phyloP scores from a whole-genome alignment of 306 rosid genomes.

The Dalbergia cochinchinensis region DNA sequence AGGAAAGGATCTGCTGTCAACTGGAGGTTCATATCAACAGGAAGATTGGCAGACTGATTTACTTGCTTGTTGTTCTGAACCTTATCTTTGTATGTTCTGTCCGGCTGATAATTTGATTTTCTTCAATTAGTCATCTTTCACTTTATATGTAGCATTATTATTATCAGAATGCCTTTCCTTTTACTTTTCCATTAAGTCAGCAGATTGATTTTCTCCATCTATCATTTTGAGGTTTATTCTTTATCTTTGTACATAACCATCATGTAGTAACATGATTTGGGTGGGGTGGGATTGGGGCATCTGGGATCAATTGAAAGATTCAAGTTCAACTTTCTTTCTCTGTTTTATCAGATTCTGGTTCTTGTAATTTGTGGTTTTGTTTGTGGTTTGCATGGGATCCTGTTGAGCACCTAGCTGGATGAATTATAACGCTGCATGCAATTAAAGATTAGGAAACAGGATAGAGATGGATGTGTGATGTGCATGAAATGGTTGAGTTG shows the following conservation, averaged over 20 bases:
- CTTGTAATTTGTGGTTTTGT: neutral
- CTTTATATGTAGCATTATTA: slow-evolving; percentile 14
- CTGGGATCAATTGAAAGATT: neutral
- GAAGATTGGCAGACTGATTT: slow-evolving; percentile 96
- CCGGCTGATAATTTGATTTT: slow-evolving; percentile 26
- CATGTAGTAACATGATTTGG: neutral
- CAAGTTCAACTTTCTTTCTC: no score
- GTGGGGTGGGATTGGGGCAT: neutral
- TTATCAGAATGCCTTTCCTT: slow-evolving; percentile 1
- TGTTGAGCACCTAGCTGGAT: no score
- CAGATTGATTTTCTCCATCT: neutral
- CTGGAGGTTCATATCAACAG: slow-evolving; percentile 64
- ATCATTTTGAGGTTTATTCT: slow-evolving; percentile 14
- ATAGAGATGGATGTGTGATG: neutral
- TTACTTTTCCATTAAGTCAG: slow-evolving; percentile 27
- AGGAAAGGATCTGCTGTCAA: slow-evolving; percentile 65
- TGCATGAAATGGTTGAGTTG: slow-evolving; percentile 16
- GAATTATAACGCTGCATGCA: neutral
- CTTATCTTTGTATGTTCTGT: slow-evolving; percentile 79
- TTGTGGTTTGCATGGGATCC: no score
- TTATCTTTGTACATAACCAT: neutral
- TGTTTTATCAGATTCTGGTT: no score
- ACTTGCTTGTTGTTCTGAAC: slow-evolving; percentile 94
- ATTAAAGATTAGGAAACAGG: slow-evolving; percentile 20
- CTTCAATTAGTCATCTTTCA: slow-evolving; percentile 25